phyloP scores from a whole-genome alignment of 805 yeast species.

The Cyberlindnera mrakii region DNA sequence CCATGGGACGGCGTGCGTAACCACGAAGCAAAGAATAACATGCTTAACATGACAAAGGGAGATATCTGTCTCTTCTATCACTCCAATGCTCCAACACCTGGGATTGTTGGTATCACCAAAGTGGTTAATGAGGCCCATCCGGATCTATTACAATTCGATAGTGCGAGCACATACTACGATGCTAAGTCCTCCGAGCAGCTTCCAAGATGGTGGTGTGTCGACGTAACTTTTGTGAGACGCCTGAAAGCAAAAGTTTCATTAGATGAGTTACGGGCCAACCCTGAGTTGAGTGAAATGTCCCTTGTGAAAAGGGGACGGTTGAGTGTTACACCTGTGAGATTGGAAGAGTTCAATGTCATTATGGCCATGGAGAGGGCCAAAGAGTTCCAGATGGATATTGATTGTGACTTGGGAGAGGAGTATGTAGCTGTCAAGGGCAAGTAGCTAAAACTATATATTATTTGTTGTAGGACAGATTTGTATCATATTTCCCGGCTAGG shows the following conservation, averaged over 20 bases:
- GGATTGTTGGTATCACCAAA: constrained; percentile 44
- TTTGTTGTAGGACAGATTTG: too few species aligned
- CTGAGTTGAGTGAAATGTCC: constrained; percentile 33
- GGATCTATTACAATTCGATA: constrained; percentile 36
- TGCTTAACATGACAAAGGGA: constrained; percentile 40
- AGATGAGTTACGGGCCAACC: constrained; percentile 31
- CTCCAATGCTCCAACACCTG: constrained; percentile 49
- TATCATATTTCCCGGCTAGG: too few species aligned
- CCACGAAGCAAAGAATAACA: constrained; percentile 48
- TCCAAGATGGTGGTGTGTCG: constrained; percentile 56
- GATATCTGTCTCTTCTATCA: constrained; percentile 49
- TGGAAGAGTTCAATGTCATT: constrained; percentile 35
- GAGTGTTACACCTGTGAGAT: constrained; percentile 45
- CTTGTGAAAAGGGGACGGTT: constrained; percentile 43
- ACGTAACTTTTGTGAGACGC: constrained; percentile 37
- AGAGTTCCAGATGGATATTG: constrained; percentile 25
- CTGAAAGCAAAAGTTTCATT: constrained; percentile 37
- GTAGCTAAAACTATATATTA: too few species aligned
- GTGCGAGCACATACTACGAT: constrained; percentile 41
- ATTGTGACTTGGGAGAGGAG: constrained; percentile 20
- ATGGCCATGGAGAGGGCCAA: constrained; percentile 29
- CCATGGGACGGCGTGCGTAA: constrained; percentile 62
- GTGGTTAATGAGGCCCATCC: constrained; percentile 32
- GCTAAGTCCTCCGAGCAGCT: constrained; percentile 33
- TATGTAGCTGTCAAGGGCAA: neutral